Base-by-base conservation (phyloP, 139 green algal genomes). In the Chlamydomonas schloesseri region DNA sequence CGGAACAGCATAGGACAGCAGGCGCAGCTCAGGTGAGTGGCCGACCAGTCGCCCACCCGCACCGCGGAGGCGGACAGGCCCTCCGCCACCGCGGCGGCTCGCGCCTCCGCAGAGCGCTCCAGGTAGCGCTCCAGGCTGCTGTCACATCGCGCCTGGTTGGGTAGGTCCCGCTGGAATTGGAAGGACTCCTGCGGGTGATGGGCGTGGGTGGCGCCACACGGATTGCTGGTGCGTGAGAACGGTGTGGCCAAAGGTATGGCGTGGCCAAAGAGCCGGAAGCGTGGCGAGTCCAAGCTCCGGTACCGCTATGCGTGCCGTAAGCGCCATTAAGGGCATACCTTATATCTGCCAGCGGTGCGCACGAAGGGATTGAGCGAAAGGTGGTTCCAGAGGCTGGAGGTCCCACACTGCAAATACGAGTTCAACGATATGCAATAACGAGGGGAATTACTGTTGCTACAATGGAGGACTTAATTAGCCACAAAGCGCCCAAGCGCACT, bases 41-140 rank as follows among this genome's bases (percentile, higher is more conserved):
- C 75, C 20, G 58, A 72, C 75, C 75, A 82, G 36, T 82, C 75
- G 58, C 75, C 75, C 34, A 82, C 58, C 24, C 57, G 58, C 36
- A 82, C 11, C 29, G 26, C 37, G 58, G 14, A 10, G 24, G 75
- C 24, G 14, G 36, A 3, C 23, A 10, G 57, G 4, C 13, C 5
- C 18, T 29, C 11, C 75, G 58, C 34, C 2, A 24, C 18, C n/a
- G 14, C 26, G 21, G 13, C 14, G 70, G 36, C 29, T 24, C 23
- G 13, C 10, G 34, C 10, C 71, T 50, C 42, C 42, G 42, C 42
- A 5, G 42, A 50, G 42, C 42, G 42, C 42, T 50, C 42, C 8
- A 50, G 58, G 36, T 82, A 82, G 23, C 14, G 13, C 10, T 58
- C 58, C 20, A 82, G 34, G 58, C 71, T 36, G 58, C 57, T 72